A percentile compares a stretch with the other conserved stretches of the same genome.
These are phyloP conservation scores for Colletotrichum falcatum DNA, from an alignment of 2,329 filamentous ascomycete species.

Conservation along the genomic window DNA sequence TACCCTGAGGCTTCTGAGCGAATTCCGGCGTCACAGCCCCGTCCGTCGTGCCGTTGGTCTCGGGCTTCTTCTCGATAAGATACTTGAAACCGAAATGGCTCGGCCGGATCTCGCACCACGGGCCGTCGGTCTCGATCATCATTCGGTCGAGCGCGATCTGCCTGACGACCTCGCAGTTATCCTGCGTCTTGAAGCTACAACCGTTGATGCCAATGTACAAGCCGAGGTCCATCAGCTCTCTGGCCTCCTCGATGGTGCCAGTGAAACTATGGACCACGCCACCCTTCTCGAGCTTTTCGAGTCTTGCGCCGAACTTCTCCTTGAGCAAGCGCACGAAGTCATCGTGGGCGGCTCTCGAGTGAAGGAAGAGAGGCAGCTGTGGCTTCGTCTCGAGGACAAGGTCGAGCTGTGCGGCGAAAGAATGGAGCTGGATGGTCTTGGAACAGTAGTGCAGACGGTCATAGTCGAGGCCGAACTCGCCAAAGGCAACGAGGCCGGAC, in stretches of 20 bases:
- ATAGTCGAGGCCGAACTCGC: constrained; percentile 97
- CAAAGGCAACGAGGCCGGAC: constrained; percentile 79
- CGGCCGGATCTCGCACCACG: constrained; percentile 95
- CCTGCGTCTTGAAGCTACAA: constrained; percentile 93
- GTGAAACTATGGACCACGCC: constrained; percentile 97
- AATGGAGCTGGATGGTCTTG: constrained; percentile 83
- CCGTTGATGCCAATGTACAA: constrained; percentile 96
- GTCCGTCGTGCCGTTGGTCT: constrained; percentile 44
- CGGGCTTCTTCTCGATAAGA: constrained; percentile 58
- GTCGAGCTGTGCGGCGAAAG: constrained; percentile 85
- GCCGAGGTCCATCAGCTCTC: constrained; percentile 80
- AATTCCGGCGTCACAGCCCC: constrained; percentile 38
- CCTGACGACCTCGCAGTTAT: constrained; percentile 88
- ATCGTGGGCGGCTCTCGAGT: constrained; percentile 86
- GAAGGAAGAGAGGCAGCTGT: constrained; percentile 89
- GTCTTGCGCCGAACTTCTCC: constrained; percentile 64
- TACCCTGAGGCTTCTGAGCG: constrained; percentile 47
- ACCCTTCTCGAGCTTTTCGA: constrained; percentile 76
- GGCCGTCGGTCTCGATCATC: constrained; percentile 97
- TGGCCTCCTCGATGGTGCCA: constrained; percentile 86
- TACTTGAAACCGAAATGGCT: constrained; percentile 87
- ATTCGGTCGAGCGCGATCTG: constrained; percentile 82
- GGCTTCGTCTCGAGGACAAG: constrained; percentile 77
- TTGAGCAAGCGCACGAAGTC: constrained; percentile 84
- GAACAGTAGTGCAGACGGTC: constrained; percentile 88